Evolutionary conservation across 371 early-diverging fungal species (phyloP).

Genomic region (Smittium mucronatum): DNA sequence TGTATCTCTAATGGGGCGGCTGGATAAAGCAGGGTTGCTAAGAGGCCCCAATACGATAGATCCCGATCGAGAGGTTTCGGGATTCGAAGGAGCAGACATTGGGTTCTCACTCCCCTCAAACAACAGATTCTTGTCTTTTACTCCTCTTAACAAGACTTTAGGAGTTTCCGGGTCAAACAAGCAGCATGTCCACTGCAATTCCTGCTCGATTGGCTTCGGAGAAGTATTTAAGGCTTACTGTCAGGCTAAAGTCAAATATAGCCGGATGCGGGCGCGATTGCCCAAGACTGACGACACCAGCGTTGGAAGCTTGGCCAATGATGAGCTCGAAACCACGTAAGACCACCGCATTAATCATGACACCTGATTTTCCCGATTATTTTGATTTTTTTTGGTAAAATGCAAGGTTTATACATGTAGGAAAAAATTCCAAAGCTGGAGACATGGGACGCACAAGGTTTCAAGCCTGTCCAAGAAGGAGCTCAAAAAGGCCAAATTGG

Average conservation of each 20-base stretch:
- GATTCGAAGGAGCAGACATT: background rate
- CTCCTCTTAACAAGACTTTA: background rate
- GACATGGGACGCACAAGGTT: background rate
- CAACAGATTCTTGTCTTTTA: constrained; percentile 4
- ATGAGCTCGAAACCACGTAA: constrained; percentile 5
- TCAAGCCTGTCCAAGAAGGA: background rate
- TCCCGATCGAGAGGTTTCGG: background rate
- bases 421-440: constrained; percentile 12
- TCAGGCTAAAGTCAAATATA: constrained; percentile 11
- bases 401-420: background rate
- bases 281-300: background rate
- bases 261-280: background rate
- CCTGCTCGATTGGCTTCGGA: background rate
- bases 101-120: background rate
- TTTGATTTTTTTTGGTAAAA: background rate
- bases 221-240: constrained; percentile 10
- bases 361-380: background rate
- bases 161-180: background rate
- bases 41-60: background rate
- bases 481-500: constrained; percentile 11
- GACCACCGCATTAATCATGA: background rate
- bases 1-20: constrained; percentile 4
- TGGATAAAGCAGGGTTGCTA: background rate
- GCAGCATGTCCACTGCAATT: background rate
- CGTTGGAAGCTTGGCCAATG: background rate